Percentiles rank a stretch among this genome's conserved stretches.
phyloP scores from a whole-genome alignment of 1,139 yeast genomes.

The Diutina neorugosa region DNA sequence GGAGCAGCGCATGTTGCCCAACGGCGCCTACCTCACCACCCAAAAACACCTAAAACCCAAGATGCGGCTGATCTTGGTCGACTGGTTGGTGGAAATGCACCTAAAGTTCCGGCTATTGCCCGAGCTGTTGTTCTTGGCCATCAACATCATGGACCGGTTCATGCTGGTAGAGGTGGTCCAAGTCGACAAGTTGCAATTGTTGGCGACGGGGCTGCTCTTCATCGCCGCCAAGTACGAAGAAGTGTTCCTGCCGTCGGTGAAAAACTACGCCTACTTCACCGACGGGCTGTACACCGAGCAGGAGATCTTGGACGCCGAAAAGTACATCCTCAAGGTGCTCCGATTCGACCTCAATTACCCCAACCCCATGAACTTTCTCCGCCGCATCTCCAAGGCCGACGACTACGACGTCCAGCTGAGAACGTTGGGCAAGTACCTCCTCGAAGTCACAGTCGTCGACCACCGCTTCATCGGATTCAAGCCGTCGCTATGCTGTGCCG shows the following conservation, averaged over 20 bases:
- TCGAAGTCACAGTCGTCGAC: conserved; percentile 75
- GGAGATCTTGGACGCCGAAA: conserved; percentile 81
- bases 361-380: conserved; percentile 85
- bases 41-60: conserved; percentile 73
- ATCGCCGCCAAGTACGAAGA: conserved; percentile 95
- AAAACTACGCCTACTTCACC: conserved; percentile 79
- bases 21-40: conserved; percentile 57
- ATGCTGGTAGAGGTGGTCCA: conserved; percentile 72
- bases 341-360: conserved; percentile 80
- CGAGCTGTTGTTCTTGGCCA: conserved; percentile 80
- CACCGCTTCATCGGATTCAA: conserved; percentile 65
- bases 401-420: conserved; percentile 88
- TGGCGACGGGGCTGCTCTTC: conserved; percentile 83
- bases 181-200: conserved; percentile 73
- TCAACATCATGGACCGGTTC: conserved; percentile 85
- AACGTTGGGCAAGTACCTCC: conserved; percentile 79
- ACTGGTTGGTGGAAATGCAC: conserved; percentile 94
- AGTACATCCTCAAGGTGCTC: conserved; percentile 62
- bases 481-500: conserved; percentile 82
- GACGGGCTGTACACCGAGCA: conserved; percentile 78
- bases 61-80: conserved; percentile 82
- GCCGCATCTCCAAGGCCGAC: conserved; percentile 91
- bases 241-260: conserved; percentile 81
- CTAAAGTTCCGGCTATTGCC: conserved; percentile 76
- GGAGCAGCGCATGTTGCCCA: conserved; percentile 70